Percentiles rank a stretch among this genome's conserved stretches.
phyloP scores from a whole-genome alignment of 768 basidiomycete species.

The Hypholoma fasciculare region DNA sequence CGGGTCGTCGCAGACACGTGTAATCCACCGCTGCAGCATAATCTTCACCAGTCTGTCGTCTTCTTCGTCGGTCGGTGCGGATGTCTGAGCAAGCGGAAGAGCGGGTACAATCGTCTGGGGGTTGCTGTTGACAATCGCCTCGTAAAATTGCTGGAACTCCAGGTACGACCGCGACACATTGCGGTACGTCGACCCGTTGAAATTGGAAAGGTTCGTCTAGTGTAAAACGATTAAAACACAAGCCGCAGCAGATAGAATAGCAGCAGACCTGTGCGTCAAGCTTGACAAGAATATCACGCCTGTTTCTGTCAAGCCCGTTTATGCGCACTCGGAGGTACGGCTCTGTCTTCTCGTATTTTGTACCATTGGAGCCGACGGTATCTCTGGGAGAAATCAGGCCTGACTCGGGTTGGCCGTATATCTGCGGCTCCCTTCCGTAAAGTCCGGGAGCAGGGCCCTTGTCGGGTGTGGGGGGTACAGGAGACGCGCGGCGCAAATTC shows the following conservation, averaged over 20 bases:
- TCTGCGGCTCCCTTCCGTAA: constrained; percentile 81
- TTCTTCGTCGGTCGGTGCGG: constrained; percentile 96
- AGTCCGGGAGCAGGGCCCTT: constrained; percentile 55
- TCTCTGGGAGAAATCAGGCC: constrained; percentile 79
- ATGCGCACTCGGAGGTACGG: constrained; percentile 90
- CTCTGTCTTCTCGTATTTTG: constrained; percentile 71
- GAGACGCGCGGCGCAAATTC: constrained; percentile 64
- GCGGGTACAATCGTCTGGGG: constrained; percentile 98
- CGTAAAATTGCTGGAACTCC: constrained; percentile 94
- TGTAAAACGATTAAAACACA: constrained; percentile 2
- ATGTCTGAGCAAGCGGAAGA: constrained; percentile 93
- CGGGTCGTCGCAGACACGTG: constrained; percentile 89
- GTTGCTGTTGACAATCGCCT: constrained; percentile 84
- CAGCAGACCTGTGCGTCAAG: constrained; percentile 88
- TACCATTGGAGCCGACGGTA: constrained; percentile 65
- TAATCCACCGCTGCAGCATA: constrained; percentile 94
- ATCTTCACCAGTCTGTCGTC: constrained; percentile 95
- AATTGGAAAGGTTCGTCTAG: constrained; percentile 93
- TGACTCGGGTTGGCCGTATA: constrained; percentile 84
- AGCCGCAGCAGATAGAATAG: not conserved
- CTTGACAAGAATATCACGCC: constrained; percentile 90
- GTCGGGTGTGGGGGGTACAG: constrained; percentile 50
- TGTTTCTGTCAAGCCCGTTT: constrained; percentile 89
- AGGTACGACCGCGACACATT: constrained; percentile 94
- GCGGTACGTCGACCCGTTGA: constrained; percentile 84